Evolutionary conservation across 192 early-diverging fungal genomes (phyloP).

Genomic region (Pecoramyces ruminantium): DNA sequence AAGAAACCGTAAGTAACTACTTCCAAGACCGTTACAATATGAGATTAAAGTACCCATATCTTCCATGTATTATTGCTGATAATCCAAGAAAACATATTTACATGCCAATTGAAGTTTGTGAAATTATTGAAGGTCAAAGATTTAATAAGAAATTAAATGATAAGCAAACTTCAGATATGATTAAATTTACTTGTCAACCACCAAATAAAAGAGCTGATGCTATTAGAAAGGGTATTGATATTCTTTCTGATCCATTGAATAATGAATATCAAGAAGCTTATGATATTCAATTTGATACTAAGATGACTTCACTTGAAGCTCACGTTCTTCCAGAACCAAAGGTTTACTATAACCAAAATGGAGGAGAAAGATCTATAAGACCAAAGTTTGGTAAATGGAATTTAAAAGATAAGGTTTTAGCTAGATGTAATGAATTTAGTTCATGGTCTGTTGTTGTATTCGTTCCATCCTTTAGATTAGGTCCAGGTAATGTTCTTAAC

Average conservation of each 20-base stretch:
- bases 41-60: slow-evolving; percentile 6
- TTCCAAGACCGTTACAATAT: slow-evolving; percentile 6
- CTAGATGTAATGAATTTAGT: neutral
- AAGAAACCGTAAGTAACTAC: slow-evolving; percentile 10
- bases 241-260: neutral
- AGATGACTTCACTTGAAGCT: neutral
- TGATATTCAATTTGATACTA: neutral
- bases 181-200: slow-evolving; percentile 12
- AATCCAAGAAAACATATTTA: neutral
- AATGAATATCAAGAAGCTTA: neutral
- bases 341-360: neutral
- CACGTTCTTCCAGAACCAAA: neutral
- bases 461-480: neutral
- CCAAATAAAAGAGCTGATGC: slow-evolving; percentile 3
- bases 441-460: neutral
- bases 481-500: neutral
- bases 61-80: slow-evolving; percentile 11
- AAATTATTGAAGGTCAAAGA: slow-evolving; percentile 13
- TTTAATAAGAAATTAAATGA: slow-evolving; percentile 12
- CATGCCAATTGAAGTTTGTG: slow-evolving; percentile 19
- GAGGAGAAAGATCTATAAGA: neutral
- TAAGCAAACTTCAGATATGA: slow-evolving; percentile 19
- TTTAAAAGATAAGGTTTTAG: neutral
- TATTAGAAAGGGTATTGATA: neutral
- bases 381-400: neutral